Evolutionary conservation across 106 monocot species (phyloP), one percentile per base, ranked within the genome.

Genomic region (Platanthera guangdongensis): DNA sequence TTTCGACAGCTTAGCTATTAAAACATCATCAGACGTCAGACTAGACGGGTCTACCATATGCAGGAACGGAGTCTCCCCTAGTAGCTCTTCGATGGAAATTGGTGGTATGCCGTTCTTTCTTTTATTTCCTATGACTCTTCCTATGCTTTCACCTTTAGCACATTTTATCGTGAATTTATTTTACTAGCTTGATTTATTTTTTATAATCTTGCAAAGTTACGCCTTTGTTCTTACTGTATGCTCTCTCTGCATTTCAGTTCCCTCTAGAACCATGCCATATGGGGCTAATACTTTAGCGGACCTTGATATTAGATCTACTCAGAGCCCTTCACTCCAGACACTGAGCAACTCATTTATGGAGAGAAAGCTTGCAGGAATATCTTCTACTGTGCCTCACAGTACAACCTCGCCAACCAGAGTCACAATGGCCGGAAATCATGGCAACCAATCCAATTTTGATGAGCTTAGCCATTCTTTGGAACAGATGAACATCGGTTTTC

Each of bases 401-500:
- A 52, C 83, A 51, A 81, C 92, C 57, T 85, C 86, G 46, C 82
- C 84, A 0, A 70, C 82, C 14, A 80, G 84, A 21, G 78, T 86
- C 68, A 21, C 78, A 46, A 76, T 84, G 19, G 73, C 62, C 9
- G 80, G 76, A 59, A 82, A 75, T 79, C 84, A 83, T 47, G 77
- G 71, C 76, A 86, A 74, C 70, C 83, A 79, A 50, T 48, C 80
- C 73, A 64, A 62, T 12, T 64, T 75, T 72, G 47, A 21, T 75
- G 94, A 92, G n/a, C 50, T 75, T 13, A 75, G 82, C 69, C 83
- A 87, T 74, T 87, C 93, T 50, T 52, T 83, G 14, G 88, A 84
- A 14, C 88, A 85, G 50, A 76, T 75, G 79, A 93, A 86, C 21
- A 86, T 79, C 74, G 83, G 90, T 15, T 90, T 85, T 77, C 86